Conservation (phyloP, 2,329 filamentous ascomycete species). For the Colletotrichum karsti region DNA sequence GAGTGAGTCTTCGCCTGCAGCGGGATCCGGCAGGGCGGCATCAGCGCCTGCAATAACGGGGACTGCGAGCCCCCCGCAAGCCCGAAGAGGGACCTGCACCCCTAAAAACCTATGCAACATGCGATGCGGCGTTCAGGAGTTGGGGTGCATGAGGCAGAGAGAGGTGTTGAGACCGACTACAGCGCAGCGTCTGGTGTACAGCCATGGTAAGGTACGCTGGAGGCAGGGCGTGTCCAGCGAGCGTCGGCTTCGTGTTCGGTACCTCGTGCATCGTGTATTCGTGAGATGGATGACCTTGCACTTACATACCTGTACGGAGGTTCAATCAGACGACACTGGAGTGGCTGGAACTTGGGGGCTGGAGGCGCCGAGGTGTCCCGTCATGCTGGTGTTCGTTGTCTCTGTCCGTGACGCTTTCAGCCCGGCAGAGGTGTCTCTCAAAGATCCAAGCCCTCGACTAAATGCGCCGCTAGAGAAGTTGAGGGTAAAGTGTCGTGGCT, state of each 20-base stretch:
- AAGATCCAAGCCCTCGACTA: neutral
- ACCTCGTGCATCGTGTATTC: neutral
- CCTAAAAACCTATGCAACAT: neutral
- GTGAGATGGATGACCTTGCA: too few relatives aligned
- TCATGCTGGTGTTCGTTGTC: neutral
- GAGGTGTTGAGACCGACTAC: neutral
- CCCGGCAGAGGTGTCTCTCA: neutral
- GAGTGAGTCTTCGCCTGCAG: neutral
- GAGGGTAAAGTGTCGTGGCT: neutral
- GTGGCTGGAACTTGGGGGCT: neutral
- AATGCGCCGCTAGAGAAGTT: neutral
- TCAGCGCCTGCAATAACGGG: slow-evolving; percentile 1
- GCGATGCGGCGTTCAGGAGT: neutral
- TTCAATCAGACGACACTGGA: neutral
- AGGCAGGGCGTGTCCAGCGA: too few relatives aligned
- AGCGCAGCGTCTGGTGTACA: too few relatives aligned
- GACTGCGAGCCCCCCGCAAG: slow-evolving; percentile 17
- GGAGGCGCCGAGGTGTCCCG: slow-evolving; percentile 4
- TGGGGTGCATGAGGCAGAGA: neutral
- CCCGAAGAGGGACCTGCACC: slow-evolving; percentile 4
- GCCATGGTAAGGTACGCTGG: too few relatives aligned
- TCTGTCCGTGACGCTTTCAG: slow-evolving; percentile 20
- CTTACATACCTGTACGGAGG: neutral
- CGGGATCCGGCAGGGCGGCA: neutral
- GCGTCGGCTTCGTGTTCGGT: slow-evolving; percentile 2